Evolutionary conservation across 2,329 filamentous ascomycete genomes (phyloP), one percentile per base, ranked within the genome.

Genomic region (Cladosporium velox): DNA sequence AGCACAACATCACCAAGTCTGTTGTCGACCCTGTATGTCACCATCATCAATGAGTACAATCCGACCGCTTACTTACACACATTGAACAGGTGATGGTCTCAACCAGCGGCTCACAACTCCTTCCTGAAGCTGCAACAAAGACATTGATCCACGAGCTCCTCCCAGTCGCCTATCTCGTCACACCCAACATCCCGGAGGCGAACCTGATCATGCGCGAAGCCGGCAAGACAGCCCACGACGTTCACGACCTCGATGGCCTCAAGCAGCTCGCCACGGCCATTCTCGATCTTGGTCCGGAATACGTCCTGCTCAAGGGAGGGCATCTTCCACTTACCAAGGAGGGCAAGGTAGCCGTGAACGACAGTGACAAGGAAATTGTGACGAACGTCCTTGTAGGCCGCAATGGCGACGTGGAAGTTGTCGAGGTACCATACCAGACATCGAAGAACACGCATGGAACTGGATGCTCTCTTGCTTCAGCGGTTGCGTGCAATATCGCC

Each of bases 381-480:
- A 84, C 96, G 32, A 92, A 98, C 74, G 84, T 97, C 3, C 83
- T 97, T 5, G 61, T 64, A 1, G 51, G 61, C 24, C 87, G 87
- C 52, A 90, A 91, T 7, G 84, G 83, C 0, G 82, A 80, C 0
- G 77, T 85, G n/a, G 82, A 87, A 1, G 80, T 87, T 47, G 85
- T 97, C 59, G 85, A 93, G 77, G 91, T 87, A 47, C 83, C 84
- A 4, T 97, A 90, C 74, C 83, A 92, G 68, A 79, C 83, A 11
- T 92, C 90, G 10, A 89, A 83, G 67, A 94, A 94, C 74, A 98
- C 94, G 0, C 95, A 99, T 74, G 95, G 95, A 0, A 98, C 95
- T 0, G 95, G 95, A 4, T 99, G 95, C 75, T 96, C 93, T 11
- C 84, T 98, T 67, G 95, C 95, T 49, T 97, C 91, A 68, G 90